These are phyloP conservation scores for Rhododendron griersonianum DNA, from an alignment of 148 eudicot species.

Conservation along the genomic window DNA sequence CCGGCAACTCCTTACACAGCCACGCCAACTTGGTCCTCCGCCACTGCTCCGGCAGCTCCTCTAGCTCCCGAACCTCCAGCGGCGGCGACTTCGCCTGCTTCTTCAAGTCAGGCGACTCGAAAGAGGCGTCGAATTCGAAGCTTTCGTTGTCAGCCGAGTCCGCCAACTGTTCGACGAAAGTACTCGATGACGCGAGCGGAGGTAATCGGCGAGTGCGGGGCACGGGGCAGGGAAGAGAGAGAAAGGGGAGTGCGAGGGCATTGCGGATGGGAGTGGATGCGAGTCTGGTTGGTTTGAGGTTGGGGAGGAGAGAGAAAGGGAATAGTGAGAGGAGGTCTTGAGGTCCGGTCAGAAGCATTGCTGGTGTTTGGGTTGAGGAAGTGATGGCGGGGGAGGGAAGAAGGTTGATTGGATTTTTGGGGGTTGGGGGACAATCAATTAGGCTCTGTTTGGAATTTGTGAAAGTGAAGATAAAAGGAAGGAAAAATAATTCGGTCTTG, in stretches of 20 bases:
- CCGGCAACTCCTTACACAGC: constrained; percentile 87
- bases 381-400: neutral
- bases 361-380: neutral
- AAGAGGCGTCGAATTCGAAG: constrained; percentile 33
- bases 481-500: too few relatives aligned
- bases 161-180: constrained; percentile 37
- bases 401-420: neutral
- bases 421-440: too few relatives aligned
- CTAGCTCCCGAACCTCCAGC: constrained; percentile 63
- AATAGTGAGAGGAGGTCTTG: constrained; percentile 19
- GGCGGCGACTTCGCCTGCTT: constrained; percentile 33
- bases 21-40: constrained; percentile 80
- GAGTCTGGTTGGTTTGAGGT: neutral
- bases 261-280: constrained; percentile 15
- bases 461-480: too few relatives aligned
- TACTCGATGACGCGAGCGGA: constrained; percentile 4
- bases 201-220: neutral
- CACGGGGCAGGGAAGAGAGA: neutral
- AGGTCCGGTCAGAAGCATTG: constrained; percentile 20
- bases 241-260: constrained; percentile 3
- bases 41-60: constrained; percentile 87
- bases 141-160: constrained; percentile 8
- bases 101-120: constrained; percentile 30
- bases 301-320: constrained; percentile 6
- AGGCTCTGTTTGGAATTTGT: too few relatives aligned